Evolutionary conservation across 805 yeast species (phyloP).

Genomic region (Saccharomyces eubayanus): DNA sequence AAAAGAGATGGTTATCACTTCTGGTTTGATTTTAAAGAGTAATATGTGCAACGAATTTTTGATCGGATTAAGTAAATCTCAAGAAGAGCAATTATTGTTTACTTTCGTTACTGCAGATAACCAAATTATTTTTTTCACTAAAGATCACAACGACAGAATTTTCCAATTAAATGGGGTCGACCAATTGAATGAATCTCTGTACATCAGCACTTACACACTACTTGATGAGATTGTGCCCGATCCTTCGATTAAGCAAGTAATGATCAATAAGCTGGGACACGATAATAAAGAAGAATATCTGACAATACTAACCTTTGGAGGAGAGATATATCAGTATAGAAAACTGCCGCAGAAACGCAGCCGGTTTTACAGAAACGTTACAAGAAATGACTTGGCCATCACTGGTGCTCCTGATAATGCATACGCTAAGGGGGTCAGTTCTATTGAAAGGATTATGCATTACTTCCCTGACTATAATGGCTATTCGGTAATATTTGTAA

Average conservation of each 20-base stretch:
- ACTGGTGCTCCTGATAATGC: conserved; percentile 81
- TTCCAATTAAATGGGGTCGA: conserved; percentile 33
- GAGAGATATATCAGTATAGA: conserved; percentile 65
- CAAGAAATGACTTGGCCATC: conserved; percentile 35
- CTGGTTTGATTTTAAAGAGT: conserved; percentile 55
- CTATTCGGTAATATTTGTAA: conserved; percentile 52
- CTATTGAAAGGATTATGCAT: conserved; percentile 58
- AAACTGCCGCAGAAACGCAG: conserved; percentile 29
- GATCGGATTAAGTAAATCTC: conserved; percentile 15
- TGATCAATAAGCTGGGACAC: conserved; percentile 60
- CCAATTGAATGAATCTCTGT: conserved; percentile 35
- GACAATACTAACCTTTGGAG: conserved; percentile 69
- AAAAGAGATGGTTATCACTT: conserved; percentile 49
- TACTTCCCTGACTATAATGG: conserved; percentile 52
- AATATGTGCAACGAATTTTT: conserved; percentile 38
- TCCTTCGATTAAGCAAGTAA: conserved; percentile 64
- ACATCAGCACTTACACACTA: conserved; percentile 28
- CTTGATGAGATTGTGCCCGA: conserved; percentile 46
- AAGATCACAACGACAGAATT: conserved; percentile 38
- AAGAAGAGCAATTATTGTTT: conserved; percentile 36
- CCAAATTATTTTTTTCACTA: conserved; percentile 55
- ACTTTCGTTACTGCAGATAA: conserved; percentile 72
- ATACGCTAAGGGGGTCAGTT: conserved; percentile 51
- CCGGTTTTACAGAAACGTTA: conserved; percentile 16
- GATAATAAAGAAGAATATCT: conserved; percentile 51